These are phyloP conservation scores for Quercus phellos DNA, from an alignment of 331 rosid genomes.

Conservation along the genomic window DNA sequence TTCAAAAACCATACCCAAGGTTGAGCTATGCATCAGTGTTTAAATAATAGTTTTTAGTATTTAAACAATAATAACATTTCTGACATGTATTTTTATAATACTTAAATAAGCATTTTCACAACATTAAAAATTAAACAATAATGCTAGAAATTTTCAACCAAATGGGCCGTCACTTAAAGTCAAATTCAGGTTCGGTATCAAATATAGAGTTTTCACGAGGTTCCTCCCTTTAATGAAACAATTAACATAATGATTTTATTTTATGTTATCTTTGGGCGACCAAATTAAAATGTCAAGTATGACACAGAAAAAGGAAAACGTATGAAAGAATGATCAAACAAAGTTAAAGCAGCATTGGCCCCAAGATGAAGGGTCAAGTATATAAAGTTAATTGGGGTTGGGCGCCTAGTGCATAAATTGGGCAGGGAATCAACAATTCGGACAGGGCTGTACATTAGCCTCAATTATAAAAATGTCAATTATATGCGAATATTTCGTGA, in stretches of 20 bases:
- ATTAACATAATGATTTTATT: background rate
- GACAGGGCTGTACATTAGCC: background rate
- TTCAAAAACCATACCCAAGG: too few relatives aligned
- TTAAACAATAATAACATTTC: fast-evolving
- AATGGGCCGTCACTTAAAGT: fast-evolving
- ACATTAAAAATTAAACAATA: fast-evolving
- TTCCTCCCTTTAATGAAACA: too few relatives aligned
- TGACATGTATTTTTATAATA: fast-evolving
- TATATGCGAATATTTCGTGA: background rate
- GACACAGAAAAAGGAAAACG: background rate
- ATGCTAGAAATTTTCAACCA: too few relatives aligned
- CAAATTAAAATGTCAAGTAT: background rate
- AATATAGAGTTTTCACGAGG: background rate
- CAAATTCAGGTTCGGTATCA: background rate
- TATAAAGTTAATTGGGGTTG: background rate
- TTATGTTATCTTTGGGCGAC: background rate
- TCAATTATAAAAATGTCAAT: background rate
- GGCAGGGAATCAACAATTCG: too few relatives aligned
- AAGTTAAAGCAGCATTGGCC: background rate
- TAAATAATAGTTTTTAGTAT: too few relatives aligned
- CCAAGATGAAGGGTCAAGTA: background rate
- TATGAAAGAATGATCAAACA: background rate
- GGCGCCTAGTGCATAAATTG: too few relatives aligned
- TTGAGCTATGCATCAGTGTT: fast-evolving
- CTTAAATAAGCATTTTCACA: fast-evolving